Percentiles rank a stretch among this genome's conserved stretches.
These are phyloP conservation scores for Yamadazyma conglobata DNA, from an alignment of 1,139 yeast genomes.

Conservation along the genomic window DNA sequence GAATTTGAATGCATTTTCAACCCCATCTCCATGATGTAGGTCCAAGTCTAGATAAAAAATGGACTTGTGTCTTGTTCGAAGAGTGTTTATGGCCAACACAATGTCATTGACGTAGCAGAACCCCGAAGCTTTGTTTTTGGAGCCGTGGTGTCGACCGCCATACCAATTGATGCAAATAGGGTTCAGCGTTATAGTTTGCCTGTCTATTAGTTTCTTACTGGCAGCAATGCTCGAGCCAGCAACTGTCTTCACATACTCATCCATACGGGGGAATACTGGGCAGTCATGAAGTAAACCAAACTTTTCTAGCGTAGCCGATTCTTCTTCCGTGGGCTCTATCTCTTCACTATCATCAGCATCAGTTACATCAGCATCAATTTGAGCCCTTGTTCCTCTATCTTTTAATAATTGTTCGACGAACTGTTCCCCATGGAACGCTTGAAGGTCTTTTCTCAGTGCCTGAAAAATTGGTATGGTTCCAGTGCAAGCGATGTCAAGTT, in stretches of 20 bases:
- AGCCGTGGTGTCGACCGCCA: conserved; percentile 78
- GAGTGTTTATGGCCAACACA: conserved; percentile 46
- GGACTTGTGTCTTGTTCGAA: conserved; percentile 45
- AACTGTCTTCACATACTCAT: conserved; percentile 44
- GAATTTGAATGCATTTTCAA: conserved; percentile 58
- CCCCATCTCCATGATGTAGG: conserved; percentile 81
- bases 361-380: background rate
- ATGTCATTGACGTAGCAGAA: conserved; percentile 74
- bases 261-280: conserved; percentile 54
- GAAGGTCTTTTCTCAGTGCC: conserved; percentile 24
- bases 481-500: conserved; percentile 24
- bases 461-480: conserved; percentile 22
- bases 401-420: conserved; percentile 34
- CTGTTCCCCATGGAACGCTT: conserved; percentile 35
- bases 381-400: conserved; percentile 14
- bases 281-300: conserved; percentile 61
- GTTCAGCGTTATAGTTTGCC: conserved; percentile 16
- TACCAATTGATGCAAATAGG: conserved; percentile 63
- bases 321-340: conserved; percentile 7
- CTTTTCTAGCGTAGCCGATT: conserved; percentile 9
- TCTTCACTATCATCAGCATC: conserved; percentile 6
- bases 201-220: conserved; percentile 30
- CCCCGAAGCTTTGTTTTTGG: conserved; percentile 56
- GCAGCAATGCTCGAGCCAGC: conserved; percentile 61
- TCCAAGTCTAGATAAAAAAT: conserved; percentile 69